Evolutionary conservation across 1,284 basidiomycete species (phyloP).

Genomic region (Boletus mariae): DNA sequence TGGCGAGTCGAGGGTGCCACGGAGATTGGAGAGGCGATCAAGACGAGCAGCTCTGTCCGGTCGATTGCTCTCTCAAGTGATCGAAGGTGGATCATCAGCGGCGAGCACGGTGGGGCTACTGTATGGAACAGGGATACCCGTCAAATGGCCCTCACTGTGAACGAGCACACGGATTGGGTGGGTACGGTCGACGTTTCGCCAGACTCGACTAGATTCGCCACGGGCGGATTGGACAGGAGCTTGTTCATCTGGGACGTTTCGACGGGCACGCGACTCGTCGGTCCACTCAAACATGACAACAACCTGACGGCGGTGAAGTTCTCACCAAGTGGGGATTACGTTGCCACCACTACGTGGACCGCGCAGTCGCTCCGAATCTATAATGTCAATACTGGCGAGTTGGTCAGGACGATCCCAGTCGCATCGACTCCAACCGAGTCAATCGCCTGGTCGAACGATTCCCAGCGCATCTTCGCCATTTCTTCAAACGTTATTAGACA

Average conservation of each 20-base stretch:
- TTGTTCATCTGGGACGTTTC: constrained; percentile 4
- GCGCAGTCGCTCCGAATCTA: constrained; percentile 1
- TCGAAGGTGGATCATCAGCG: constrained; percentile 8
- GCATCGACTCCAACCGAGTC: neutral
- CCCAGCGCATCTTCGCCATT: constrained; percentile 2
- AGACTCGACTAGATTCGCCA: constrained; percentile 6
- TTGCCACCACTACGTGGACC: constrained; percentile 1
- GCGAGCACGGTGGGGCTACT: constrained; percentile 2
- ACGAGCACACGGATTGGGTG: constrained; percentile 1
- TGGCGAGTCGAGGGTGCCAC: constrained; percentile 2
- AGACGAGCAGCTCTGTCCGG: neutral
- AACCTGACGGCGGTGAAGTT: constrained; percentile 5
- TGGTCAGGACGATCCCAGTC: neutral
- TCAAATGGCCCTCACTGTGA: neutral
- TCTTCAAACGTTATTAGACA: neutral
- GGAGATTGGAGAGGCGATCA: neutral
- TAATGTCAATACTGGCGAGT: neutral
- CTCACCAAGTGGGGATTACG: constrained; percentile 6
- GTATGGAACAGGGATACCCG: constrained; percentile 11
- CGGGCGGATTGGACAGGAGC: constrained; percentile 1
- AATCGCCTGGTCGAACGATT: constrained; percentile 4
- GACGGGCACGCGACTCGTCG: constrained; percentile 4
- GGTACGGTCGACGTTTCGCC: constrained; percentile 1
- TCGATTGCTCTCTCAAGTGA: constrained; percentile 5
- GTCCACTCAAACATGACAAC: constrained; percentile 1